A percentile compares a stretch with the other conserved stretches of the same genome.
These are phyloP conservation scores for Saccharomycopsis selenospora DNA, from an alignment of 805 yeast species.

Conservation along the genomic window DNA sequence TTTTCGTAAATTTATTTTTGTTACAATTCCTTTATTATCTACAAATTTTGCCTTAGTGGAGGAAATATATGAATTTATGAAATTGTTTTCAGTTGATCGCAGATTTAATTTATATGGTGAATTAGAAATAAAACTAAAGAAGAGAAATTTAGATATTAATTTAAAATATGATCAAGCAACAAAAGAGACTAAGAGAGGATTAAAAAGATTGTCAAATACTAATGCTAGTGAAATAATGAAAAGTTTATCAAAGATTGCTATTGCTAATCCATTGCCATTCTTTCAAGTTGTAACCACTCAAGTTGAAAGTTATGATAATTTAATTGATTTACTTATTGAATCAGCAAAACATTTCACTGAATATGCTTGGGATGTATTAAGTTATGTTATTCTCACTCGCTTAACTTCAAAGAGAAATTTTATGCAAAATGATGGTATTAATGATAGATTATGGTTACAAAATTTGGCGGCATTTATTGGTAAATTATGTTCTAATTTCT, in stretches of 20 bases:
- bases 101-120: constrained; percentile 81
- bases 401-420: constrained; percentile 61
- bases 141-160: constrained; percentile 48
- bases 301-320: constrained; percentile 86
- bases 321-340: constrained; percentile 69
- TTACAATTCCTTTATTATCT: constrained; percentile 46
- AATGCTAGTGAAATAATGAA: constrained; percentile 69
- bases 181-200: constrained; percentile 66
- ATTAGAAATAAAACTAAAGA: constrained; percentile 49
- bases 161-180: constrained; percentile 60
- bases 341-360: constrained; percentile 68
- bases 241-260: constrained; percentile 61
- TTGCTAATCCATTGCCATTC: constrained; percentile 73
- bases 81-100: constrained; percentile 47
- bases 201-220: constrained; percentile 77
- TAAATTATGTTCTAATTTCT: constrained; percentile 50
- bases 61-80: constrained; percentile 50
- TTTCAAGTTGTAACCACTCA: constrained; percentile 66
- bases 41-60: constrained; percentile 54
- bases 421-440: constrained; percentile 71
- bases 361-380: constrained; percentile 80
- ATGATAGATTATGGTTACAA: constrained; percentile 79
- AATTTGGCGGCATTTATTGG: constrained; percentile 77
- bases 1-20: constrained; percentile 59
- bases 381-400: constrained; percentile 64